phyloP scores from a whole-genome alignment of 495 filamentous ascomycete genomes.

The Daldinia bambusicola region DNA sequence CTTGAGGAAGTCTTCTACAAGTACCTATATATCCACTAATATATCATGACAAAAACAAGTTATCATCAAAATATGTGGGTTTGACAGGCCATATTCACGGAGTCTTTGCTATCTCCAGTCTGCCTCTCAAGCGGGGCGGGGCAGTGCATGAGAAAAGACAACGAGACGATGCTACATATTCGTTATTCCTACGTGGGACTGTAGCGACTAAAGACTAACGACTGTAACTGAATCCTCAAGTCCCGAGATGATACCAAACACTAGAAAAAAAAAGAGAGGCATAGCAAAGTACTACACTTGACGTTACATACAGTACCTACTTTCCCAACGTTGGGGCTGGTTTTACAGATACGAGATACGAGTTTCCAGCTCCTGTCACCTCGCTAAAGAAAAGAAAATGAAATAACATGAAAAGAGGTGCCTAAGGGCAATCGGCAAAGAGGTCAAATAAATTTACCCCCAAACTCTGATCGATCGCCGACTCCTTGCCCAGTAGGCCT shows the following conservation, averaged over 20 bases:
- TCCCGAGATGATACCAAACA: slow-evolving; percentile 42
- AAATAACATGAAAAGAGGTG: neutral
- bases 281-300: slow-evolving; percentile 10
- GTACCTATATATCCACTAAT: slow-evolving; percentile 34
- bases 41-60: slow-evolving; percentile 23
- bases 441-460: slow-evolving; percentile 9
- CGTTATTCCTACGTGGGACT: slow-evolving; percentile 17
- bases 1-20: slow-evolving; percentile 36
- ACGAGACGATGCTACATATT: slow-evolving; percentile 28
- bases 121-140: slow-evolving; percentile 23
- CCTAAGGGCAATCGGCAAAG: slow-evolving; percentile 15
- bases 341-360: slow-evolving; percentile 16
- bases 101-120: slow-evolving; percentile 26
- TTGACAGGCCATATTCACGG: slow-evolving; percentile 11
- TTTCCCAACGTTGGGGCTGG: neutral
- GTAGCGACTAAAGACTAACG: neutral
- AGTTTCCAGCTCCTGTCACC: slow-evolving; percentile 34
- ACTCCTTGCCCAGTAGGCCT: slow-evolving; percentile 36
- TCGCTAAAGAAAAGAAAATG: slow-evolving; percentile 9
- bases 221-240: slow-evolving; percentile 37
- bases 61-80: too few species aligned
- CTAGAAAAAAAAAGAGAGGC: neutral
- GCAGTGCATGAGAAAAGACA: slow-evolving; percentile 28
- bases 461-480: slow-evolving; percentile 42
- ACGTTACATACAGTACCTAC: slow-evolving; percentile 10